Evolutionary conservation across 257 asterid species (phyloP).

Genomic region (Solanum tarijense): DNA sequence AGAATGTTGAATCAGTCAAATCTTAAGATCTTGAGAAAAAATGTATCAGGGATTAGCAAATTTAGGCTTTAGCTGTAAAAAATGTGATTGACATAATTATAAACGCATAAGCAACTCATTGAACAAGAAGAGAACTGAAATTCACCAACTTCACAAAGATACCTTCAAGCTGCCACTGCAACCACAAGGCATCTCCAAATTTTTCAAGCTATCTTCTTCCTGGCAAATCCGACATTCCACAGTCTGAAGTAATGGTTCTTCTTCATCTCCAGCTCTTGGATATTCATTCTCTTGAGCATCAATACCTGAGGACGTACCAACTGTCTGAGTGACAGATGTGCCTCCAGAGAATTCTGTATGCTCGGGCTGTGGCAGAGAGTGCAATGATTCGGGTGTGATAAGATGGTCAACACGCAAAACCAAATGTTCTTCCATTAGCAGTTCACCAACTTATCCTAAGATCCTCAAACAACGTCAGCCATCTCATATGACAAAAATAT

Average conservation of each 20-base stretch:
- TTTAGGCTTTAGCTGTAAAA: not conserved
- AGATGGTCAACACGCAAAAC: conserved; percentile 23
- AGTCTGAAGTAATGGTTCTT: conserved; percentile 24
- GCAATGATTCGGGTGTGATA: conserved; percentile 10
- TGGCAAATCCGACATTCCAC: conserved; percentile 48
- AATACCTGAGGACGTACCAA: conserved; percentile 12
- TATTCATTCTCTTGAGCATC: conserved; percentile 8
- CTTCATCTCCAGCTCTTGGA: conserved; percentile 19
- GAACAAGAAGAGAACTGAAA: not conserved
- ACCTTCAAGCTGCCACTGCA: conserved; percentile 49
- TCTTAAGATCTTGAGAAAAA: not conserved
- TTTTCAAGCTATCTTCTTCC: conserved; percentile 30
- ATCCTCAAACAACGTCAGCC: not conserved
- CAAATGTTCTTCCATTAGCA: conserved; percentile 32
- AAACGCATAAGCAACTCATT: not conserved
- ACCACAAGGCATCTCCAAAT: conserved; percentile 35
- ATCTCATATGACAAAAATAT: not conserved
- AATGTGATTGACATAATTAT: not conserved
- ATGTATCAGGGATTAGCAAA: not conserved
- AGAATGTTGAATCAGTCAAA: not conserved
- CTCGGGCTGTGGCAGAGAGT: conserved; percentile 11
- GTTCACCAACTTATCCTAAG: not conserved
- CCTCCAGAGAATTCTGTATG: conserved; percentile 4
- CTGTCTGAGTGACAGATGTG: conserved; percentile 10
- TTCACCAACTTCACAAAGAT: not conserved